phyloP scores from a whole-genome alignment of 2,329 filamentous ascomycete genomes.

The Aspergillus persii region DNA sequence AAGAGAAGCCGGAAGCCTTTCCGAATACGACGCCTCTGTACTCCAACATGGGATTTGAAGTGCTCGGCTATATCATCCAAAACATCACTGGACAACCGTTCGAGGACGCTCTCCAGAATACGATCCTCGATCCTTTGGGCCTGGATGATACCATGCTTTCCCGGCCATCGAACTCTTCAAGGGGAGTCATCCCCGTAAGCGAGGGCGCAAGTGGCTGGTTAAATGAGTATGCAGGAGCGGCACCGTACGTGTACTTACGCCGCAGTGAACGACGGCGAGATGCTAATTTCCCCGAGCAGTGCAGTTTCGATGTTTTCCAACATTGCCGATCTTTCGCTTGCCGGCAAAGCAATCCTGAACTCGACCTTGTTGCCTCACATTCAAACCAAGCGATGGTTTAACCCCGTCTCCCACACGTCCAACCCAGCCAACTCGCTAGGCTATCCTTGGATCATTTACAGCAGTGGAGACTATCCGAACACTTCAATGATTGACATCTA shows the following conservation, averaged over 20 bases:
- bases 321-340: constrained; percentile 34
- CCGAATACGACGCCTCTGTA: neutral
- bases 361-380: constrained; percentile 33
- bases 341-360: constrained; percentile 41
- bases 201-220: constrained; percentile 2
- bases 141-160: neutral
- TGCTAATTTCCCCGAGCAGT: constrained; percentile 5
- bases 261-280: neutral
- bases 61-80: neutral
- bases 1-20: neutral
- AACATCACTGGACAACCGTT: neutral
- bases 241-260: neutral
- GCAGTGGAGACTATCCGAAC: constrained; percentile 13
- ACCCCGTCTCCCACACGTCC: constrained; percentile 40
- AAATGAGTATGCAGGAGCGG: neutral
- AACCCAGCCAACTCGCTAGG: constrained; percentile 34
- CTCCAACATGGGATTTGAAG: neutral
- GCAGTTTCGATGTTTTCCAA: constrained; percentile 36
- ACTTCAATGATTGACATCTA: constrained; percentile 36
- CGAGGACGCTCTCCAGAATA: neutral
- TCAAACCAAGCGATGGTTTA: constrained; percentile 42
- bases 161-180: neutral
- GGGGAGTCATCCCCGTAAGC: neutral
- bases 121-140: neutral
- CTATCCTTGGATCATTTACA: constrained; percentile 40